These are phyloP conservation scores for Boletales sp. DNA, from an alignment of 768 basidiomycete species.

Conservation along the genomic window DNA sequence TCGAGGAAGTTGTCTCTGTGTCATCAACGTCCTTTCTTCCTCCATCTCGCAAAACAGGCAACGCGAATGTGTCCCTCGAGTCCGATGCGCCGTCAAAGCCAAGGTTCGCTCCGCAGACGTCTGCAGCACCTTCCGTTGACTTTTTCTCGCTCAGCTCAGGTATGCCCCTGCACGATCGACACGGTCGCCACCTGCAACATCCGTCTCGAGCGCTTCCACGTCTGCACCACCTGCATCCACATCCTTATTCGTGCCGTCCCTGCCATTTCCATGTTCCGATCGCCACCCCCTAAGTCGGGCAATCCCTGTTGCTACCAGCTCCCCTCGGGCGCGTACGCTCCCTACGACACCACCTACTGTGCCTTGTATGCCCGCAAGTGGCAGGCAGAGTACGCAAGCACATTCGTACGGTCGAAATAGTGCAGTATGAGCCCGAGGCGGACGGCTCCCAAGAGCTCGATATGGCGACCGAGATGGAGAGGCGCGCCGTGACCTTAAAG, in stretches of 20 bases:
- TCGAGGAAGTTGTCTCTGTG: constrained; percentile 15
- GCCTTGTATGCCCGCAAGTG: constrained; percentile 65
- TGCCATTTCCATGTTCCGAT: constrained; percentile 57
- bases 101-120: background rate
- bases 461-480: constrained; percentile 72
- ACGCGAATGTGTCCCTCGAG: constrained; percentile 54
- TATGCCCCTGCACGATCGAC: constrained; percentile 3
- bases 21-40: constrained; percentile 53
- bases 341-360: constrained; percentile 70
- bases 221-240: too few species aligned
- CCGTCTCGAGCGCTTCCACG: constrained; percentile 44
- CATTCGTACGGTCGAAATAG: constrained; percentile 68
- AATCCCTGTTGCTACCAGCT: constrained; percentile 45
- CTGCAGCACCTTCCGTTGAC: constrained; percentile 44
- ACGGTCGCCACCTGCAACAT: background rate
- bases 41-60: constrained; percentile 55
- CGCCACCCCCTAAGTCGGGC: constrained; percentile 67
- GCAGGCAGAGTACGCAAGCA: constrained; percentile 69
- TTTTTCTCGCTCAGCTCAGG: constrained; percentile 64
- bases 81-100: constrained; percentile 22
- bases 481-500: constrained; percentile 70
- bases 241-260: constrained; percentile 33
- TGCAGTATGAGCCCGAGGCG: constrained; percentile 48
- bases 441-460: constrained; percentile 52
- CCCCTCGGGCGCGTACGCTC: constrained; percentile 75